Evolutionary conservation across 441 rosid species (phyloP), one percentile per base, ranked within the genome.

Genomic region (Adansonia gregorii): DNA sequence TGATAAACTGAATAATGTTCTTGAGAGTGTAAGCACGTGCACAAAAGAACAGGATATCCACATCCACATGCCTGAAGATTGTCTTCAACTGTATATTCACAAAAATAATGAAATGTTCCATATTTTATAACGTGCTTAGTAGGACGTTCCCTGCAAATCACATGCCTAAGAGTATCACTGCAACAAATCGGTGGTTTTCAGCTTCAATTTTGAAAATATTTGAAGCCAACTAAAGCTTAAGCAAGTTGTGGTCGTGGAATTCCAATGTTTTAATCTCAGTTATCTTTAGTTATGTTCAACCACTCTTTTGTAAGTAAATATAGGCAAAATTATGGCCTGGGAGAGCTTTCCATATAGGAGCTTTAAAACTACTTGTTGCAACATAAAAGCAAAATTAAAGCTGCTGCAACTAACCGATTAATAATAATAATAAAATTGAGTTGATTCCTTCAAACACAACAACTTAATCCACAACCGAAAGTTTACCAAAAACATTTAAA

Each of bases 401-500:
- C 19, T 65, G 22, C 41, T 60, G 3, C 41, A 27, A 0, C 66
- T 63, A 63, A 31, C 67, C 46, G 2, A 63, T 14, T 63, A 31
- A 10, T 9, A 31, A 31, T 15, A 27, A 24, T 61, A 61, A 24
- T 2, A 22, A 9, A 4, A 27, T 2, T 4, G 14, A 31, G 17
- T 63, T 27, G 67, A 63, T 27, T 27, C 66, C 66, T 61, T 61
- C 43, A 24, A 12, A 27, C 43, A 27, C 19, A 31, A 31, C 17
- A 31, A 63, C 46, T 63, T 45, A 63, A 63, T 43, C 43, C 19
- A 63, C 67, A 63, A 45, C 45, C 15, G 46, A 31, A 14, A 63
- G 7, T 63, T 35, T 63, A 63, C 19, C 67, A 6, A 63, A 14
- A 68, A 56, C 78, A 46, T 66, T 78, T 15, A 49, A 71, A 60